Base-by-base conservation (phyloP, 208 protist species). In the Crithidia acanthocephali region DNA sequence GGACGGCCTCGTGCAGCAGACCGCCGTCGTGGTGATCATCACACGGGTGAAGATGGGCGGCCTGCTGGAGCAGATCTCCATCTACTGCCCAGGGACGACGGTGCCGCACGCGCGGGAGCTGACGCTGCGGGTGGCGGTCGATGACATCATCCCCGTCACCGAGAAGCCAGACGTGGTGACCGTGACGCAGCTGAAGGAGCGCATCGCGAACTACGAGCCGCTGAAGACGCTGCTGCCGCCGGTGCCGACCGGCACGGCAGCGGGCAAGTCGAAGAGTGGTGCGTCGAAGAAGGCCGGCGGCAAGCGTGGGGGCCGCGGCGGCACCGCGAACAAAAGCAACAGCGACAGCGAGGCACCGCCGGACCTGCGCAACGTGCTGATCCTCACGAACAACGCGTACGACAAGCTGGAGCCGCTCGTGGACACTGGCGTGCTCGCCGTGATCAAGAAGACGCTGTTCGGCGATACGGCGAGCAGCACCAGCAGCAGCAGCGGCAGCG, bases 301-400 rank as follows among this genome's bases (percentile, higher is more conserved):
- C 28, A 83, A 81, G 62, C 64, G 70, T 50, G 45, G 53, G 7
- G 44, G 68, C 7, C 25, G 51, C 33, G 55, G 55, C 3, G 45
- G 59, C 45, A 18, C 9, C 13, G 44, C 37, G 18, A 22, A 28
- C 27, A 6, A 33, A 2, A 65, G 44, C 30, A 40, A 32, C 51
- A 23, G 40, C 22, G 48, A 52, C 47, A 10, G 33, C 32, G 53
- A 42, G 0, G 33, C 52, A 2, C 55, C 56, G 5, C 51, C 68
- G 6, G 84, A 93, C 50, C 69, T 95, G 67, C 87, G 89, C 53
- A 96, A 94, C 63, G 52, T 96, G 28, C 80, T 96, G 25, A 87
- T 96, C 40, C 73, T 96, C 27, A 96, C 89, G 13, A 72, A 79
- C 51, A 87, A 80, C 69, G 8, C 68, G 6, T 81, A 91, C 55